Percentiles rank a stretch among this genome's conserved stretches.
Conservation (phyloP, 164 flowering plant species). For the Annona squamosa region DNA sequence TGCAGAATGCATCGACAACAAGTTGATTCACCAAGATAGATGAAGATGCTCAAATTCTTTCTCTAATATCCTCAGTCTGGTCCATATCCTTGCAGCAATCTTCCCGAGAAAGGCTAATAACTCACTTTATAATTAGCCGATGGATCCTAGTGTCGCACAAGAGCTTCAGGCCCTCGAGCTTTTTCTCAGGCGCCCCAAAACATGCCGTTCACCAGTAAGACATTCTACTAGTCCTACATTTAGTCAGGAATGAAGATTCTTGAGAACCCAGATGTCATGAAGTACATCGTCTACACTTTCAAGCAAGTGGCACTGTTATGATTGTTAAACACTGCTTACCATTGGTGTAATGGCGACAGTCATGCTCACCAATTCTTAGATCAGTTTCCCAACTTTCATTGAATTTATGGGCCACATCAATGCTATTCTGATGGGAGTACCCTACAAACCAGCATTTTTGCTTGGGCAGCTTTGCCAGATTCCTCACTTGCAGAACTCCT, state of each 20-base stretch:
- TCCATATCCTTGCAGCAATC: too few relatives aligned
- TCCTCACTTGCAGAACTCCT: constrained; percentile 55
- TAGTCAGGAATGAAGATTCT: neutral
- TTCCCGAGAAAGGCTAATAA: too few relatives aligned
- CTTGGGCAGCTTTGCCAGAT: constrained; percentile 49
- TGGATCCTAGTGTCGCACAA: neutral
- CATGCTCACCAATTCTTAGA: constrained; percentile 54
- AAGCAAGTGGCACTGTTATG: neutral
- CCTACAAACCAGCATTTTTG: constrained; percentile 66
- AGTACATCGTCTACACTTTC: neutral
- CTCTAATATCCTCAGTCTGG: too few relatives aligned
- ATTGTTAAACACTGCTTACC: constrained; percentile 25
- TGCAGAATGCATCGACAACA: too few relatives aligned
- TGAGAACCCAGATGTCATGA: neutral
- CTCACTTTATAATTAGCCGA: neutral
- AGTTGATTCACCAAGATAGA: too few relatives aligned
- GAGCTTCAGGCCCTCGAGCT: neutral
- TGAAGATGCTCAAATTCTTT: too few relatives aligned
- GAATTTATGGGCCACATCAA: constrained; percentile 33
- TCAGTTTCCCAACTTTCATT: constrained; percentile 48
- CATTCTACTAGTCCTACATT: constrained; percentile 51
- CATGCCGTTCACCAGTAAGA: constrained; percentile 53
- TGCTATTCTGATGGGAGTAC: constrained; percentile 25
- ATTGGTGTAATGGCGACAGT: constrained; percentile 68
- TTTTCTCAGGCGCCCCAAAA: constrained; percentile 44